These are phyloP conservation scores for Cercospora sp. DNA, from an alignment of 2,329 filamentous ascomycete genomes.

Conservation along the genomic window DNA sequence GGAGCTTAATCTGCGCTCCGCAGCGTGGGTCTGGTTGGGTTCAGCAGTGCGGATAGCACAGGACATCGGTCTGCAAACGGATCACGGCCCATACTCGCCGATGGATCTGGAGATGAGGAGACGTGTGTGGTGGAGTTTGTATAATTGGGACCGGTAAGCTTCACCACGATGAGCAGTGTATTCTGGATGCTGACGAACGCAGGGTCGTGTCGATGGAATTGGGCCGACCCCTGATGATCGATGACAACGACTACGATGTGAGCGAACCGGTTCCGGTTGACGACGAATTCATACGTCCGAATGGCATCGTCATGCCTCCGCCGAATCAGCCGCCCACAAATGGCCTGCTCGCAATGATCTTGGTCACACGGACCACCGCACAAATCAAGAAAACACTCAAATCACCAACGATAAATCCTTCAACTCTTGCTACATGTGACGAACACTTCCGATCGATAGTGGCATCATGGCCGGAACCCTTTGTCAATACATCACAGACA, in stretches of 20 bases:
- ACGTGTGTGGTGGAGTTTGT: slow-evolving; percentile 91
- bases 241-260: slow-evolving; percentile 86
- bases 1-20: slow-evolving; percentile 82
- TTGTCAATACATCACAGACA: slow-evolving; percentile 65
- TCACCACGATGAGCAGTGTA: not conserved
- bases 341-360: slow-evolving; percentile 74
- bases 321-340: slow-evolving; percentile 57
- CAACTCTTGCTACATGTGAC: slow-evolving; percentile 76
- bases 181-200: slow-evolving; percentile 14
- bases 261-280: slow-evolving; percentile 76
- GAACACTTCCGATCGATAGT: slow-evolving; percentile 75
- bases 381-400: slow-evolving; percentile 70
- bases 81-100: slow-evolving; percentile 69
- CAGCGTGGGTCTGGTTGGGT: slow-evolving; percentile 83
- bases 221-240: slow-evolving; percentile 76
- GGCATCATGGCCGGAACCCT: slow-evolving; percentile 71
- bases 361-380: slow-evolving; percentile 76
- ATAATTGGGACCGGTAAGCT: slow-evolving; percentile 78
- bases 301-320: slow-evolving; percentile 45
- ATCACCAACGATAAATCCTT: slow-evolving; percentile 63
- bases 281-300: slow-evolving; percentile 70
- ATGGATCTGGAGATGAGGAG: slow-evolving; percentile 84
- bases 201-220: slow-evolving; percentile 76
- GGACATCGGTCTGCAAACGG: slow-evolving; percentile 76
- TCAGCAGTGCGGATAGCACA: slow-evolving; percentile 77